A percentile compares a stretch with the other conserved stretches of the same genome.
phyloP scores from a whole-genome alignment of 2,329 filamentous ascomycete genomes.

The Botryotinia calthae region DNA sequence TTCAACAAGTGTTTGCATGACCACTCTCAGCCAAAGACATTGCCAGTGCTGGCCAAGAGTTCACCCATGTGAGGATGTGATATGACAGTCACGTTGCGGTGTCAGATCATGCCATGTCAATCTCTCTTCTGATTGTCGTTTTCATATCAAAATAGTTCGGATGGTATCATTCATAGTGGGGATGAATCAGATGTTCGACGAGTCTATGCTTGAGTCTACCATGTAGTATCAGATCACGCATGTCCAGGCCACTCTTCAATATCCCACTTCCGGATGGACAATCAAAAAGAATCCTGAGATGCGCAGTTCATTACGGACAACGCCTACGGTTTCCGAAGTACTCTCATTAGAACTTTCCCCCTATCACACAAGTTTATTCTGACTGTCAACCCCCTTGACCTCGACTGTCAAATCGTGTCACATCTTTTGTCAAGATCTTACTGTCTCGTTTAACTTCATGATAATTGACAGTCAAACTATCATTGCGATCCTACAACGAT shows the following conservation, averaged over 20 bases:
- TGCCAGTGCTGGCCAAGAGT: neutral
- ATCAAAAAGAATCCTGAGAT: neutral
- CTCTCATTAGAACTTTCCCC: neutral
- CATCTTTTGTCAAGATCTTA: neutral
- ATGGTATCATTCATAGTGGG: neutral
- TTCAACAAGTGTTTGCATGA: neutral
- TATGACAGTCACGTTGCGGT: neutral
- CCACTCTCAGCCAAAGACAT: neutral
- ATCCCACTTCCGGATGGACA: neutral
- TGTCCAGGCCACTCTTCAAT: neutral
- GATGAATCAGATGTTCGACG: neutral
- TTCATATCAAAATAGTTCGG: neutral
- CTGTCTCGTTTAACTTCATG: neutral
- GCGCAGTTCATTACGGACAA: neutral
- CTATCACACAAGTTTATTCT: neutral
- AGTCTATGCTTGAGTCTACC: neutral
- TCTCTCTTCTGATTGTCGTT: neutral
- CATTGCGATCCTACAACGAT: neutral
- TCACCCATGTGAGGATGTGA: neutral
- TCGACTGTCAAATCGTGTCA: neutral
- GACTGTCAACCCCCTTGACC: neutral
- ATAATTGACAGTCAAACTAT: neutral
- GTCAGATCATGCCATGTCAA: neutral
- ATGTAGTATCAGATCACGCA: neutral
- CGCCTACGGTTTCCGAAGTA: neutral